Evolutionary conservation across 768 basidiomycete genomes (phyloP).

Genomic region (Lactifluus volemus): DNA sequence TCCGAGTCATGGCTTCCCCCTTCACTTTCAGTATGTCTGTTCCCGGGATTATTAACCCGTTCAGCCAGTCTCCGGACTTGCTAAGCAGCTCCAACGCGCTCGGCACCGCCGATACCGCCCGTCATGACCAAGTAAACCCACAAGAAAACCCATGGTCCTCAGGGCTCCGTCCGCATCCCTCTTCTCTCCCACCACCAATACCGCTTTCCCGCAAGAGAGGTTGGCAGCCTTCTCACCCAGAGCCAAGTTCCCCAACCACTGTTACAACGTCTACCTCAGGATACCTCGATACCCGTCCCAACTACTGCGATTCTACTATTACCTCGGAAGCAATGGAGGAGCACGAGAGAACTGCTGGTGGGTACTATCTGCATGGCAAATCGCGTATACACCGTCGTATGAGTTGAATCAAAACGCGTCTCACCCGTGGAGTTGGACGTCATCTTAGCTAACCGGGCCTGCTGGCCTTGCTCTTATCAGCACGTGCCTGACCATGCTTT

Average conservation of each 20-base stretch:
- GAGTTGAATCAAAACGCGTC: constrained; percentile 8
- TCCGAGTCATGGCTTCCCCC: constrained; percentile 42
- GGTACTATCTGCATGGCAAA: constrained; percentile 15
- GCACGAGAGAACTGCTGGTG: constrained; percentile 39
- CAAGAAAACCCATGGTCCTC: constrained; percentile 19
- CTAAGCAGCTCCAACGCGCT: constrained; percentile 21
- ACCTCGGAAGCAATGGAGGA: constrained; percentile 21
- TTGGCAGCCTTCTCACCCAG: constrained; percentile 59
- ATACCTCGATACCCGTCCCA: constrained; percentile 62
- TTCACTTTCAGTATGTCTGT: constrained; percentile 65
- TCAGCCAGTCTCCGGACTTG: constrained; percentile 23
- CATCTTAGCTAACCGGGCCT: not conserved
- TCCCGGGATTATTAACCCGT: constrained; percentile 61
- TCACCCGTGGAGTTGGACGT: not conserved
- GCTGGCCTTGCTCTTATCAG: not conserved
- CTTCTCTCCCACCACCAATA: constrained; percentile 33
- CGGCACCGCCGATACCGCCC: constrained; percentile 6
- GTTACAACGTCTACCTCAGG: constrained; percentile 49
- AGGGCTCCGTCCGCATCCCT: constrained; percentile 21
- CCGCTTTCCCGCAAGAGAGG: constrained; percentile 53
- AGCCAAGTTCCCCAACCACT: constrained; percentile 44
- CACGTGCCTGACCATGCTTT: constrained; percentile 17
- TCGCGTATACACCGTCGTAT: not conserved
- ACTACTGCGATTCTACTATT: constrained; percentile 38
- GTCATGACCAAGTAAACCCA: constrained; percentile 18